Conservation (phyloP, 441 rosid genomes). For the Pelargonium cotyledonis region DNA sequence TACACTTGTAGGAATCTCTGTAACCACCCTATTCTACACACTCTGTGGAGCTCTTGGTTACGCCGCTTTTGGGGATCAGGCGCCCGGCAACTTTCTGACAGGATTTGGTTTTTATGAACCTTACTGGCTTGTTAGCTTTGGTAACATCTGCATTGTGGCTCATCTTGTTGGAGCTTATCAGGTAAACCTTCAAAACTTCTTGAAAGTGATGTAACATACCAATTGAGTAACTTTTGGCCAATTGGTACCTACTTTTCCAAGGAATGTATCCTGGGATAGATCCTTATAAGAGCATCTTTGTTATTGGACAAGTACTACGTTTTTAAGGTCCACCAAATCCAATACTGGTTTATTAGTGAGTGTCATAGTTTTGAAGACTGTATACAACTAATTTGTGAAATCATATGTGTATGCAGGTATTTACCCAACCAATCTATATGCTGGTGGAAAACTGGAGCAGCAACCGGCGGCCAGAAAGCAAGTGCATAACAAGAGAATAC, state of each 20-base stretch:
- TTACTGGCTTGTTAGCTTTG: conserved; percentile 56
- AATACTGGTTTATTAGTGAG: no score
- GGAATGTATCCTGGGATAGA: no score
- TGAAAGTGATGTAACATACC: neutral
- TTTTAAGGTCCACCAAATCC: no score
- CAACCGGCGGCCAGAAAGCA: conserved; percentile 8
- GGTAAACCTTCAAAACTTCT: conserved; percentile 14
- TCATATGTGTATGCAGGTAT: neutral
- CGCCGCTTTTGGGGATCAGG: conserved; percentile 49
- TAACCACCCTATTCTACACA: conserved; percentile 51
- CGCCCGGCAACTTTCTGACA: conserved; percentile 57
- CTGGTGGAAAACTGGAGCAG: conserved; percentile 7
- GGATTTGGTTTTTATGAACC: conserved; percentile 57
- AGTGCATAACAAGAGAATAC: conserved; percentile 2
- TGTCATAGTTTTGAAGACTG: no score
- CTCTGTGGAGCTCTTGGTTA: conserved; percentile 55
- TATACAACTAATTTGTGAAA: no score
- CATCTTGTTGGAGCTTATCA: conserved; percentile 64
- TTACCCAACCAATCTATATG: conserved; percentile 1
- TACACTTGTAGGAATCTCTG: conserved; percentile 31
- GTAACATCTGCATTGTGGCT: conserved; percentile 43
- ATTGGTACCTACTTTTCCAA: no score
- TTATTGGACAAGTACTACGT: no score
- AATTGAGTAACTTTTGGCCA: no score
- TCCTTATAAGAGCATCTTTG: no score